Evolutionary conservation across 805 yeast species (phyloP).

Genomic region (Peterozyma toletana): DNA sequence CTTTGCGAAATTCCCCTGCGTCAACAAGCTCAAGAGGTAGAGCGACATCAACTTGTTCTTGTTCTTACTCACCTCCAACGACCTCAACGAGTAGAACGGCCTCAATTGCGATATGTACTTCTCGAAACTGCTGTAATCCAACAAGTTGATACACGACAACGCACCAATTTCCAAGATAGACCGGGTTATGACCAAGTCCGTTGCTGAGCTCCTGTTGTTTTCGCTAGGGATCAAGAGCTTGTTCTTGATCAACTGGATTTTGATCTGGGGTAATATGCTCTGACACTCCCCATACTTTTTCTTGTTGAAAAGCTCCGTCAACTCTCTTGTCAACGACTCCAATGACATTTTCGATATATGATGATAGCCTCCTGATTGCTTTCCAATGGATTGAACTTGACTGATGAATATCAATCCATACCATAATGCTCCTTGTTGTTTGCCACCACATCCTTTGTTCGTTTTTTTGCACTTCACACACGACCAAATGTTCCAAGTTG

Average conservation of each 20-base stretch:
- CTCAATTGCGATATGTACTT: conserved; percentile 67
- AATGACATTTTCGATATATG: conserved; percentile 40
- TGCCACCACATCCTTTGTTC: too few relatives aligned
- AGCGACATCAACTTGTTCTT: conserved; percentile 70
- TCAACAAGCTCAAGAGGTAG: conserved; percentile 66
- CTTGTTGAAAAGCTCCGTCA: conserved; percentile 56
- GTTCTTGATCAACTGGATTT: conserved; percentile 71
- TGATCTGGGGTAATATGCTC: conserved; percentile 59
- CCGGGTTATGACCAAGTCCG: conserved; percentile 73
- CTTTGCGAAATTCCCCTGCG: conserved; percentile 78
- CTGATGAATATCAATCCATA: too few relatives aligned
- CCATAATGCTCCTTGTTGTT: too few relatives aligned
- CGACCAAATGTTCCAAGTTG: too few relatives aligned
- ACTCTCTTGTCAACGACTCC: conserved; percentile 61
- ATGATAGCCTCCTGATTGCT: too few relatives aligned
- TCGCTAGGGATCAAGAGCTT: conserved; percentile 64
- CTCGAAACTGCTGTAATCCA: conserved; percentile 59
- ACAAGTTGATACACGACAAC: conserved; percentile 59
- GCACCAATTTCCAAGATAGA: conserved; percentile 87
- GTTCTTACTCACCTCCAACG: conserved; percentile 38
- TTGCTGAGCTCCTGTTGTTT: conserved; percentile 29
- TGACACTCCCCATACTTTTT: conserved; percentile 59
- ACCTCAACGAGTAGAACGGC: conserved; percentile 54
- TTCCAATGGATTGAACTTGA: too few relatives aligned
- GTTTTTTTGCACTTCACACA: too few relatives aligned